Evolutionary conservation across 768 basidiomycete species (phyloP), one percentile per base, ranked within the genome.

Genomic region (Psilocybe sp.): DNA sequence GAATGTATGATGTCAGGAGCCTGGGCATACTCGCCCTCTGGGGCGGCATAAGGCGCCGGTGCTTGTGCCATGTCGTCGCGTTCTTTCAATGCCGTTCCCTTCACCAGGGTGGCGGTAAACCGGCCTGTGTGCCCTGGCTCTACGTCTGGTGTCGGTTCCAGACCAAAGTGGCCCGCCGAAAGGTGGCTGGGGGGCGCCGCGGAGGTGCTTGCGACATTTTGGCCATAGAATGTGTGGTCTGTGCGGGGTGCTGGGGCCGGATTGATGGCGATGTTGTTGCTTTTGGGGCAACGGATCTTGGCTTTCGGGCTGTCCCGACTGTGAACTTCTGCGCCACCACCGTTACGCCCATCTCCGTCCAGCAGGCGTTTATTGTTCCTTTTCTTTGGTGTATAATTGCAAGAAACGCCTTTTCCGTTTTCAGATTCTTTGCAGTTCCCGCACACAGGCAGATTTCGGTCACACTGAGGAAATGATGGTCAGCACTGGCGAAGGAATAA

Each of bases 351-450:
- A 39, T 52, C 49, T 1, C 44, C 49, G 41, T 57, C 62, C 35
- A 52, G 51, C 10, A 37, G 41, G 19, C 46, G 40, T 8, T 77
- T 85, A 28, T 28, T 28, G 56, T 77, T 77, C 48, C 83, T 70
- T 56, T 84, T 85, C 68, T 87, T 87, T 8, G 85, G 85, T 33
- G 85, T 85, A 59, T 88, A 87, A 58, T 85, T 84, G 65, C 85
- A 87, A 42, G 80, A 78, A 13, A 67, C 64, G 35, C 74, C 75
- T 43, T 76, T 28, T 3, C 23, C 23, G 7, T 28, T 35, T 15
- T 39, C 71, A 50, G 74, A 70, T 42, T 79, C 79, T 35, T 71
- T 70, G 49, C 85, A 88, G 51, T 85, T 80, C 57, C 85, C 85
- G 66, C 85, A 88, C 20, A 84, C 73, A 0, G 85, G 85, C 37